A percentile compares a stretch with the other conserved stretches of the same genome.
Evolutionary conservation across 2,329 filamentous ascomycete genomes (phyloP).

Genomic region (Xylariaceae sp.): DNA sequence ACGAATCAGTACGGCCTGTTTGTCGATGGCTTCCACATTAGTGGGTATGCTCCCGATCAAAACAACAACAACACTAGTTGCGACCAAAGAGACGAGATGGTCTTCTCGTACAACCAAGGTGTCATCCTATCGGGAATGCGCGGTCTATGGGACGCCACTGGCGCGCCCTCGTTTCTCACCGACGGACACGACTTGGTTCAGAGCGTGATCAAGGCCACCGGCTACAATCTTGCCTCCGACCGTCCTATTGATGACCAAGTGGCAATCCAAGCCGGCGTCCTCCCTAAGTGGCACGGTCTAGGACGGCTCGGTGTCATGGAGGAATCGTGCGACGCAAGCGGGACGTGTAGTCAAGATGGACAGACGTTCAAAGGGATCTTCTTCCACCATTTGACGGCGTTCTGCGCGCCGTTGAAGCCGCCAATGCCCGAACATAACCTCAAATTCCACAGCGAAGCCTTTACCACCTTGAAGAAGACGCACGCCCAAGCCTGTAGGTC

Average conservation of each 20-base stretch:
- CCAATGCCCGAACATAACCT: constrained; percentile 26
- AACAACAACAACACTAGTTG: constrained; percentile 65
- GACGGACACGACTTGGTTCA: constrained; percentile 76
- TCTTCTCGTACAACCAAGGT: constrained; percentile 95
- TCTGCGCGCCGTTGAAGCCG: constrained; percentile 62
- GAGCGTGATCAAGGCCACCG: constrained; percentile 71
- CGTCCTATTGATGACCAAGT: constrained; percentile 38
- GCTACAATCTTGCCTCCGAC: constrained; percentile 55
- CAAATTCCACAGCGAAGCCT: constrained; percentile 29
- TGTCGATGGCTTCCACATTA: constrained; percentile 84
- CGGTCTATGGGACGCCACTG: constrained; percentile 74
- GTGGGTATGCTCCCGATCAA: constrained; percentile 49
- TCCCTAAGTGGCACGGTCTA: constrained; percentile 64
- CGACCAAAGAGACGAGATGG: constrained; percentile 77
- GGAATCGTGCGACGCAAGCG: constrained; percentile 72
- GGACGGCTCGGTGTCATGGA: constrained; percentile 77
- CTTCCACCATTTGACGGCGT: constrained; percentile 78
- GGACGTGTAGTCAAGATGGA: constrained; percentile 71
- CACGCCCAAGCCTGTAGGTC: constrained; percentile 58
- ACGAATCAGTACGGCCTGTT: constrained; percentile 70
- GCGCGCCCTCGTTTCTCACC: constrained; percentile 61
- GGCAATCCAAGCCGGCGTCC: constrained; percentile 31
- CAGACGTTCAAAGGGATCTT: constrained; percentile 95
- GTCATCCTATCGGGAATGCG: constrained; percentile 78
- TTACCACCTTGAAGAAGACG: constrained; percentile 29